Conservation (phyloP, 202 grass and related monocot genomes). For the Miscanthus sacchariflorus region DNA sequence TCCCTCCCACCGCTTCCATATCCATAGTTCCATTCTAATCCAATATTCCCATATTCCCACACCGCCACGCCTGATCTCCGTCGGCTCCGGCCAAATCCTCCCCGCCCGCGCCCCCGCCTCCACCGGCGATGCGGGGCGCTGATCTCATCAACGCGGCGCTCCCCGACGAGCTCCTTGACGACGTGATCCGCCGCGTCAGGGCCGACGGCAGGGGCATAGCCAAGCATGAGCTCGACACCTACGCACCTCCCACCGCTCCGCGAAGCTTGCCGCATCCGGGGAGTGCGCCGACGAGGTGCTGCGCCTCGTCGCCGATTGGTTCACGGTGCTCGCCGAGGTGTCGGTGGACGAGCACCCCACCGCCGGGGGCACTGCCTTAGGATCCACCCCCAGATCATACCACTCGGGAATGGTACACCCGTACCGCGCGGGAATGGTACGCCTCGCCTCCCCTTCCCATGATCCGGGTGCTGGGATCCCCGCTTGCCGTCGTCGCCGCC, state of each 20-base stretch:
- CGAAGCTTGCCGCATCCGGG: conserved; percentile 65
- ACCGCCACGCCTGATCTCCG: background rate
- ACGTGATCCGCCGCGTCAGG: conserved; percentile 63
- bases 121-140: conserved; percentile 57
- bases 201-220: background rate
- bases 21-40: background rate
- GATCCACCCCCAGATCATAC: background rate
- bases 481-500: background rate
- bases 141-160: conserved; percentile 75
- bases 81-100: background rate
- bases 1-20: background rate
- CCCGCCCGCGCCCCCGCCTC: background rate
- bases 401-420: background rate
- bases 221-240: conserved; percentile 76
- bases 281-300: conserved; percentile 59
- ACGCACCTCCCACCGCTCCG: conserved; percentile 51
- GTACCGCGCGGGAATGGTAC: conserved; percentile 12
- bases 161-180: conserved; percentile 68
- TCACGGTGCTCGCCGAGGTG: conserved; percentile 64
- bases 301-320: conserved; percentile 48
- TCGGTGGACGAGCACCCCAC: conserved; percentile 66
- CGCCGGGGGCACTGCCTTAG: background rate
- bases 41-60: background rate
- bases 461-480: background rate
- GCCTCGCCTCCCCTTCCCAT: background rate